Evolutionary conservation across 495 filamentous ascomycete species (phyloP).

Genomic region (Penicillium riverlandense): DNA sequence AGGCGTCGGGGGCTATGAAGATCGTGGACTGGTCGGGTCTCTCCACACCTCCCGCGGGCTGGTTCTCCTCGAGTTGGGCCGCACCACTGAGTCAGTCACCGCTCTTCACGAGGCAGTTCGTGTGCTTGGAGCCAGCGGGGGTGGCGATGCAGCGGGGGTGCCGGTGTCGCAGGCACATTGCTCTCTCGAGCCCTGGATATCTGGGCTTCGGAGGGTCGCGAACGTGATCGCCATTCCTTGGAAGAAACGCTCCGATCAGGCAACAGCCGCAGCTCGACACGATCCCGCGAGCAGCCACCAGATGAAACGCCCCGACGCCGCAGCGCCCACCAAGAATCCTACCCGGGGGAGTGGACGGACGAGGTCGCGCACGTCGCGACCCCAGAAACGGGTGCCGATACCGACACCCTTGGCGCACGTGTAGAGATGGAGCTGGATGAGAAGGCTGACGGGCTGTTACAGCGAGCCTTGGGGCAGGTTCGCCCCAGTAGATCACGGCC

Average conservation of each 20-base stretch:
- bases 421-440: conserved; percentile 38
- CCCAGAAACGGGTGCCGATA: background rate
- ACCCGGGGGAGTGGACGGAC: conserved; percentile 30
- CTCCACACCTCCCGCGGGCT: conserved; percentile 50
- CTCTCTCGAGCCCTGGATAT: conserved; percentile 68
- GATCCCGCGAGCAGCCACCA: conserved; percentile 15
- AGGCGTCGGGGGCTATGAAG: conserved; percentile 41
- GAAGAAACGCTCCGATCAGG: conserved; percentile 13
- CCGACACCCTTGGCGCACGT: conserved; percentile 22
- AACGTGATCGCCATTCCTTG: conserved; percentile 11
- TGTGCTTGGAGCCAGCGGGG: conserved; percentile 36
- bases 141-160: conserved; percentile 56
- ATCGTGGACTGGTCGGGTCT: conserved; percentile 36
- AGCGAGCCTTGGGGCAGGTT: conserved; percentile 28
- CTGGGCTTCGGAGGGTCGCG: conserved; percentile 42
- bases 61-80: conserved; percentile 60
- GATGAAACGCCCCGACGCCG: conserved; percentile 19
- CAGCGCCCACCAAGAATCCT: conserved; percentile 10
- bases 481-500: conserved; percentile 20
- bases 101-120: conserved; percentile 64
- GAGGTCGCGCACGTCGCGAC: conserved; percentile 24
- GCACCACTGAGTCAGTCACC: conserved; percentile 59
- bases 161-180: conserved; percentile 68
- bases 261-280: conserved; percentile 11
- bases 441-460: conserved; percentile 31